These are phyloP conservation scores for Alisma plantagoaquatica DNA, from an alignment of 106 monocot genomes.

Conservation along the genomic window DNA sequence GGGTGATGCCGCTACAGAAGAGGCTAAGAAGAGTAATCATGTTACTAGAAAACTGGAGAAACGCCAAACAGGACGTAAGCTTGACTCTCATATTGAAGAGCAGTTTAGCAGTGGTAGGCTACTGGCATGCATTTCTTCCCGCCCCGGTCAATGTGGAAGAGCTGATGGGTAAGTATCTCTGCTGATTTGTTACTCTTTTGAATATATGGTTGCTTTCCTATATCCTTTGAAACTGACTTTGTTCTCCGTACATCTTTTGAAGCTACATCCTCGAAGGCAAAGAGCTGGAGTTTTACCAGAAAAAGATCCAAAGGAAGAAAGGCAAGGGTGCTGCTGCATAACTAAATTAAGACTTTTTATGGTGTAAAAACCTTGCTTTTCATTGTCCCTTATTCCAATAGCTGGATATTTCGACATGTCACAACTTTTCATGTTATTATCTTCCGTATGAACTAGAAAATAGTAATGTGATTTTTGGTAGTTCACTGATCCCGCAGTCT, in stretches of 20 bases:
- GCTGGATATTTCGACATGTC: no score
- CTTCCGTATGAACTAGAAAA: no score
- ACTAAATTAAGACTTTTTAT: no score
- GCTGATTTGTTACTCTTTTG: no score
- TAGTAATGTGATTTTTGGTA: no score
- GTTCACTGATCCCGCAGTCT: no score
- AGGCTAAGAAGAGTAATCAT: slow-evolving; percentile 59
- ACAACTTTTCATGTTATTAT: no score
- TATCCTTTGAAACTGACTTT: not conserved
- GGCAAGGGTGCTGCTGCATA: slow-evolving; percentile 41
- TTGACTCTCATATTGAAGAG: slow-evolving; percentile 60
- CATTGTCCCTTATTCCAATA: no score
- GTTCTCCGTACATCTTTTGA: not conserved
- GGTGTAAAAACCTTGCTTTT: no score
- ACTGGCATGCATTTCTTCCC: slow-evolving; percentile 50
- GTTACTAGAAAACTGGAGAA: slow-evolving; percentile 53
- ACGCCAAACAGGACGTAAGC: slow-evolving; percentile 45
- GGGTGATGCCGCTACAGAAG: slow-evolving; percentile 35
- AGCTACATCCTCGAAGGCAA: slow-evolving; percentile 55
- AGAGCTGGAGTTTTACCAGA: slow-evolving; percentile 55
- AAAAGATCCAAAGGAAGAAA: slow-evolving; percentile 60
- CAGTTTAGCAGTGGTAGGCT: slow-evolving; percentile 52
- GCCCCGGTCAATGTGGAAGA: slow-evolving; percentile 36
- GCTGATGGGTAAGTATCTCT: slow-evolving; percentile 12
- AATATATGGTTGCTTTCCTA: slow-evolving; percentile 2